Evolutionary conservation across 106 monocot species (phyloP).

Genomic region (Allium cepa): DNA sequence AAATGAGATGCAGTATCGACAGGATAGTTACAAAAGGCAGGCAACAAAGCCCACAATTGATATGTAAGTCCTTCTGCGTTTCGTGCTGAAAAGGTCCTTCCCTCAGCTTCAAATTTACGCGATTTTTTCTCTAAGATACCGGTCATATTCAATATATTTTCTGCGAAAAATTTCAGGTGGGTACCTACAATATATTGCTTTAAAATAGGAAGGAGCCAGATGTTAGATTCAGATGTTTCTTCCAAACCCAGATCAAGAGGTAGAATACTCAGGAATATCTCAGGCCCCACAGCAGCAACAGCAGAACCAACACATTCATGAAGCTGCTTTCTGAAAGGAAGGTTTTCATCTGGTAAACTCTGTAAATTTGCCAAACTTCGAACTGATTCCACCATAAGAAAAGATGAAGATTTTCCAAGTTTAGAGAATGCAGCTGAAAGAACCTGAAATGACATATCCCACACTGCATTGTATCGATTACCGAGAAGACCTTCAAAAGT

Average conservation of each 20-base stretch:
- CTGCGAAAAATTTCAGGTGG: constrained; percentile 50
- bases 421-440: constrained; percentile 67
- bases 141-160: constrained; percentile 33
- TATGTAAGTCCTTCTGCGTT: constrained; percentile 58
- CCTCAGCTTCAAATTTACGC: constrained; percentile 54
- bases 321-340: constrained; percentile 48
- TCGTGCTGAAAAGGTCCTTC: constrained; percentile 58
- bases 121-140: constrained; percentile 35
- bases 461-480: constrained; percentile 60
- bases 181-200: constrained; percentile 86
- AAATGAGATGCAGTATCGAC: constrained; percentile 58
- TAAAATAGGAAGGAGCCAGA: constrained; percentile 78
- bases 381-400: constrained; percentile 56
- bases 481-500: constrained; percentile 70
- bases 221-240: constrained; percentile 43
- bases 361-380: constrained; percentile 67
- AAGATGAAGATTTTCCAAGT: constrained; percentile 56
- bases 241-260: constrained; percentile 53
- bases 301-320: constrained; percentile 91
- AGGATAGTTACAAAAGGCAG: constrained; percentile 90
- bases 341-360: constrained; percentile 63
- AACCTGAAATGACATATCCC: constrained; percentile 89
- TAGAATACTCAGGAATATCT: constrained; percentile 58
- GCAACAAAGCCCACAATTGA: constrained; percentile 86
- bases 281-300: constrained; percentile 70